A percentile compares a stretch with the other conserved stretches of the same genome.
phyloP scores from a whole-genome alignment of 1,284 basidiomycete species.

The Ceraceosorus bombacis region DNA sequence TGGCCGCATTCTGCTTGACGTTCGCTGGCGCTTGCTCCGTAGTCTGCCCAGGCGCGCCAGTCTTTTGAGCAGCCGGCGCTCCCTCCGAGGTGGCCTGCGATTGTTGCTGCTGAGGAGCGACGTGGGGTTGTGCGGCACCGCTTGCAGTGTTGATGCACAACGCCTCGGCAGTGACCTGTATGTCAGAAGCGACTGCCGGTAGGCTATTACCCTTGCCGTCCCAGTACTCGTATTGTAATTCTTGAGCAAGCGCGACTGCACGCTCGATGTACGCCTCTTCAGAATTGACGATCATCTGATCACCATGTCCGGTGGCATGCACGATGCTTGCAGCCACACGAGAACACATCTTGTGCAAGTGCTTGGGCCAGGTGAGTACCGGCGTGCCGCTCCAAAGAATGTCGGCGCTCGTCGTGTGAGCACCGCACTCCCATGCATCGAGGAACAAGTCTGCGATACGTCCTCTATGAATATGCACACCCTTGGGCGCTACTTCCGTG shows the following conservation, averaged over 20 bases:
- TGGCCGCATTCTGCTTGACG: constrained; percentile 22
- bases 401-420: constrained; percentile 60
- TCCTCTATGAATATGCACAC: constrained; percentile 56
- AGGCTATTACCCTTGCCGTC: constrained; percentile 11
- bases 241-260: constrained; percentile 54
- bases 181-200: background rate
- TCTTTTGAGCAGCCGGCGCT: constrained; percentile 6
- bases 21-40: constrained; percentile 15
- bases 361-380: constrained; percentile 58
- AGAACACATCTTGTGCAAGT: constrained; percentile 59
- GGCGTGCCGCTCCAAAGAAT: constrained; percentile 61
- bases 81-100: background rate
- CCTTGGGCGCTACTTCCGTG: constrained; percentile 58
- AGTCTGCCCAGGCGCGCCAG: constrained; percentile 12
- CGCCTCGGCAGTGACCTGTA: constrained; percentile 6
- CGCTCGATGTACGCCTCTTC: constrained; percentile 57
- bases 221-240: constrained; percentile 47
- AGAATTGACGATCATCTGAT: constrained; percentile 55
- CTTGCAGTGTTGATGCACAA: constrained; percentile 7
- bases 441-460: constrained; percentile 59
- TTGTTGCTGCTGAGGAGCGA: background rate
- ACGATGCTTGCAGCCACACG: constrained; percentile 59
- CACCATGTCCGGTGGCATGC: constrained; percentile 57
- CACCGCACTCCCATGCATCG: constrained; percentile 63
- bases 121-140: constrained; percentile 9